Base-by-base conservation (phyloP, 352 stramenopile species). In the Phytophthora tentaculata region DNA sequence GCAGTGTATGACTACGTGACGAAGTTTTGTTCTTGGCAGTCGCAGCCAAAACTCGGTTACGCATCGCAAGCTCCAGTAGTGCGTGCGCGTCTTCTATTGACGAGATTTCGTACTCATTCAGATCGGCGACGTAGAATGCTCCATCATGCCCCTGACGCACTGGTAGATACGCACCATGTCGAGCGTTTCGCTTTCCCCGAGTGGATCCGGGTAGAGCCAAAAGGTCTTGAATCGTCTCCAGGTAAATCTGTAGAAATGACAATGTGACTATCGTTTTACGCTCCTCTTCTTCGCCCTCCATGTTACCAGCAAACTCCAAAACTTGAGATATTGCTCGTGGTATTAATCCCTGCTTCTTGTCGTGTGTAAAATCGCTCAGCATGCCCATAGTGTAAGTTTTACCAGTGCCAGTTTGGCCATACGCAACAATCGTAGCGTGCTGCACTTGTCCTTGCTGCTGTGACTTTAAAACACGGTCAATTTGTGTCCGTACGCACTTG, bases 381-480 rank as follows among this genome's bases (percentile, higher is more conserved):
- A 93, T 89, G 2, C 84, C 83, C 83, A 93, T 91, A 7, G 83
- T 93, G 67, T 90, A 91, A 24, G 83, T 89, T 64, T 93, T 93
- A 24, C 83, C 83, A 1, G 84, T 93, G 2, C 84, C 84, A 10
- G 84, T 93, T 61, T 93, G 84, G 3, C 84, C 84, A 39, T 93
- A 93, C 22, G 83, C 81, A 17, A 93, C 62, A 49, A 90, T 64
- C 3, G 84, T 90, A 0, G 71, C 73, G 44, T 91, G 76, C 2
- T 74, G 71, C 5, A 63, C 67, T 32, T 55, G 29, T 10, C 55
- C 43, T 35, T 56, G 19, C 3, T 69, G 54, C 14, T 86, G 64
- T 3, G 56, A 54, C 9, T 71, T 48, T 5, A 91, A 71, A 14
- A 91, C 81, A 16, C 80, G 54, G 2, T 67, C 50, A 56, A 91